Evolutionary conservation across 2,329 filamentous ascomycete genomes (phyloP).

Genomic region (Arthrobotrys pseudoclavata): DNA sequence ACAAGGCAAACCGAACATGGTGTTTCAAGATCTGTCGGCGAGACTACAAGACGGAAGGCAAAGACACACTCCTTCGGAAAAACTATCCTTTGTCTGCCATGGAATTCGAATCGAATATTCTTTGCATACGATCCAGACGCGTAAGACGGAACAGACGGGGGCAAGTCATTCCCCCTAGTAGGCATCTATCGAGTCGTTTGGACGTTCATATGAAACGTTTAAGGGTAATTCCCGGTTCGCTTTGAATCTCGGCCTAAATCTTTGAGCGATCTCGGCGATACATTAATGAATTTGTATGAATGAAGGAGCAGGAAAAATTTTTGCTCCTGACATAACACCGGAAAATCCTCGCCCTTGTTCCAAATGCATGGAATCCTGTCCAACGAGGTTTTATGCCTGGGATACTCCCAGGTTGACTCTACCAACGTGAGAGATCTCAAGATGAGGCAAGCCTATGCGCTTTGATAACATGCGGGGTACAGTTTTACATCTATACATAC

Average conservation of each 20-base stretch:
- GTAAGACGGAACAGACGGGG: conserved; percentile 39
- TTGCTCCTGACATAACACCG: conserved; percentile 4
- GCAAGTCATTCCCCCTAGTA: conserved; percentile 38
- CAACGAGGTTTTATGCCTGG: conserved; percentile 18
- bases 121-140: conserved; percentile 6
- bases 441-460: conserved; percentile 34
- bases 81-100: conserved; percentile 23
- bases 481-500: too few species aligned
- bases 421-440: conserved; percentile 17
- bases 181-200: conserved; percentile 1
- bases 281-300: conserved; percentile 13
- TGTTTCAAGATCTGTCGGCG: conserved; percentile 25
- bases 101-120: conserved; percentile 13
- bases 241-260: conserved; percentile 2
- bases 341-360: conserved; percentile 31
- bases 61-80: conserved; percentile 38
- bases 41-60: conserved; percentile 48
- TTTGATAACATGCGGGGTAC: conserved; percentile 28
- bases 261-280: conserved; percentile 44
- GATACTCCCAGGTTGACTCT: conserved; percentile 24
- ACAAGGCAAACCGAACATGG: conserved; percentile 36
- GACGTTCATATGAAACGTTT: conserved; percentile 15
- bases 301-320: neutral
- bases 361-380: conserved; percentile 24
- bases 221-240: neutral